Conservation (phyloP, 176 grass and related monocot genomes). For the Oryza glaberrima region DNA sequence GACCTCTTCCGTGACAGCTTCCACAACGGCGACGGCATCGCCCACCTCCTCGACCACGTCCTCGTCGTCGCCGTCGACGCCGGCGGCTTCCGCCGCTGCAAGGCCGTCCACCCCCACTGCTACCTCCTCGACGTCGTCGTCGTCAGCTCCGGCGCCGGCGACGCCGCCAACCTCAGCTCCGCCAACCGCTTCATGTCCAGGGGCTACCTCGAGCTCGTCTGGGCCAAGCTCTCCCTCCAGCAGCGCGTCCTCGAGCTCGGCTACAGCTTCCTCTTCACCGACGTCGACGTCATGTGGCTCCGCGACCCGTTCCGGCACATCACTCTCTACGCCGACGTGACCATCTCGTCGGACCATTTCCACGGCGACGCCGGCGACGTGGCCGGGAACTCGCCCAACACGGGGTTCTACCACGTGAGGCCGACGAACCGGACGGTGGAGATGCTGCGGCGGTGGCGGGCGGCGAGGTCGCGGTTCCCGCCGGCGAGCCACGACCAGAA, state of each 20-base stretch:
- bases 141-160: background rate
- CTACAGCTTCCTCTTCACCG: constrained; percentile 75
- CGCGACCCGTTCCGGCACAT: constrained; percentile 63
- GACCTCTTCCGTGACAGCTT: constrained; percentile 73
- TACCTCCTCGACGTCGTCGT: constrained; percentile 43
- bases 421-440: constrained; percentile 35
- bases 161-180: constrained; percentile 6
- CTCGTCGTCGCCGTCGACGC: constrained; percentile 64
- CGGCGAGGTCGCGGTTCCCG: constrained; percentile 37
- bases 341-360: constrained; percentile 42
- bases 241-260: constrained; percentile 58
- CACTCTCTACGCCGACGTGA: constrained; percentile 39
- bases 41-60: constrained; percentile 55
- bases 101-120: constrained; percentile 61
- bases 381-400: constrained; percentile 51
- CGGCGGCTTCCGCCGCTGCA: constrained; percentile 50
- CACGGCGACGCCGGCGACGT: constrained; percentile 14
- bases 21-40: constrained; percentile 47
- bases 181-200: constrained; percentile 49
- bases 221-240: constrained; percentile 60
- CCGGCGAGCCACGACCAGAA: constrained; percentile 33
- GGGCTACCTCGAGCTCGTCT: constrained; percentile 67
- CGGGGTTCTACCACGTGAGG: constrained; percentile 53
- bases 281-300: constrained; percentile 56
- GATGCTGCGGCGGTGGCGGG: constrained; percentile 44